Base-by-base conservation (phyloP, 345 rosid genomes). In the Cardiospermum halicacabum region DNA sequence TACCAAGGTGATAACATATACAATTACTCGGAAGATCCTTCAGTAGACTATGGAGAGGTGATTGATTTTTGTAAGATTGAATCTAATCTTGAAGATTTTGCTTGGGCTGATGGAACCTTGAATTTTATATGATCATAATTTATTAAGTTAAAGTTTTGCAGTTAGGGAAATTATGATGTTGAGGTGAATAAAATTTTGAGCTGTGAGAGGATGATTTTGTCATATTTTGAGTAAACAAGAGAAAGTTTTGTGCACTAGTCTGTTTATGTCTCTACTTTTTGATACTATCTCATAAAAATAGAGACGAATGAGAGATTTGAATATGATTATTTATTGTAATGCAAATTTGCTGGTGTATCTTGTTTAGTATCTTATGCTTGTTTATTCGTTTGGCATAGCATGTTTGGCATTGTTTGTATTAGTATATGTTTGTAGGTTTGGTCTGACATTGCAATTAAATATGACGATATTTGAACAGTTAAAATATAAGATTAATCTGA, bases 71-170 rank as follows among this genome's bases (percentile, higher is more conserved):
- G 77, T 0, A 25, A 65, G 31, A 63, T 70, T 24, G 71, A 75
- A 62, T 74, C 66, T 11, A 66, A n/a, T 19, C 47, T 66, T 19
- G 78, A 79, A n/a, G 72, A 56, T 50, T 36, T 77, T 56, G 79
- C 75, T 31, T 76, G 77, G 72, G 74, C 78, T 3, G 83, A 82
- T 31, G 79, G 50, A 59, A 55, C 66, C 30, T 60, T 82, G 47
- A 64, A 70, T 60, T 60, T 66, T 57, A 30, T 49, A 18, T 54
- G 53, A 28, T 42, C 24, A 18, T 43, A n/a, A n/a, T n/a, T n/a
- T n/a, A n/a, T n/a, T n/a, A n/a, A 4, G 15, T 40, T 12, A 58
- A 12, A 42, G 21, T 57, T 63, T 68, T 70, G 68, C 53, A 55
- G 57, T 56, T 73, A 50, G 51, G 65, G 34, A 24, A 18, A 16